phyloP scores from a whole-genome alignment of 2,329 filamentous ascomycete genomes.

The Fusarium pseudoanthophilum region DNA sequence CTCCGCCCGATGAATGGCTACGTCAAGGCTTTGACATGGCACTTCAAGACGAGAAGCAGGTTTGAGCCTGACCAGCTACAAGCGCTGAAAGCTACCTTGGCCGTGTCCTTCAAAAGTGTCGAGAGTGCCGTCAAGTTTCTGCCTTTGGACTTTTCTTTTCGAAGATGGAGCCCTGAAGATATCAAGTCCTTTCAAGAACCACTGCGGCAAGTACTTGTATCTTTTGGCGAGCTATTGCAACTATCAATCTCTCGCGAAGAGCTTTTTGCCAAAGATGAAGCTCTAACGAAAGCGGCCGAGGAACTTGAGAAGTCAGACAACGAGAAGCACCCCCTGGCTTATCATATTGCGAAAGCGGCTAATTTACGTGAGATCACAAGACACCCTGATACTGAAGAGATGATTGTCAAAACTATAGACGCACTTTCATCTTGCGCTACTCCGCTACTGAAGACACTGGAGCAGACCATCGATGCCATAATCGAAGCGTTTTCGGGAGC shows the following conservation, averaged over 20 bases:
- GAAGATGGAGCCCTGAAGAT: conserved; percentile 12
- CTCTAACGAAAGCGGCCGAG: conserved; percentile 8
- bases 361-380: conserved; percentile 3
- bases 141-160: conserved; percentile 13
- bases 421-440: background rate
- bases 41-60: conserved; percentile 6
- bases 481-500: background rate
- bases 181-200: conserved; percentile 20
- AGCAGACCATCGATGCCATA: background rate
- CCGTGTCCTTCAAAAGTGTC: background rate
- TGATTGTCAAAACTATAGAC: conserved; percentile 1
- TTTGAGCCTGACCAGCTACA: conserved; percentile 1
- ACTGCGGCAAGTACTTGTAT: background rate
- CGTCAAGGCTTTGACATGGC: conserved; percentile 10
- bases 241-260: conserved; percentile 12
- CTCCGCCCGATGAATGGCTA: conserved; percentile 13
- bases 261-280: conserved; percentile 5
- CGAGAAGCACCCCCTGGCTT: conserved; percentile 4
- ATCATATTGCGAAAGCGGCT: conserved; percentile 19
- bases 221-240: conserved; percentile 4
- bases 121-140: conserved; percentile 16
- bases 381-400: conserved; percentile 17
- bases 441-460: background rate
- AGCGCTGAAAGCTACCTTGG: background rate
- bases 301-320: conserved; percentile 17